Base-by-base conservation (phyloP, 768 basidiomycete species). In the Leccinellum rugosiceps region DNA sequence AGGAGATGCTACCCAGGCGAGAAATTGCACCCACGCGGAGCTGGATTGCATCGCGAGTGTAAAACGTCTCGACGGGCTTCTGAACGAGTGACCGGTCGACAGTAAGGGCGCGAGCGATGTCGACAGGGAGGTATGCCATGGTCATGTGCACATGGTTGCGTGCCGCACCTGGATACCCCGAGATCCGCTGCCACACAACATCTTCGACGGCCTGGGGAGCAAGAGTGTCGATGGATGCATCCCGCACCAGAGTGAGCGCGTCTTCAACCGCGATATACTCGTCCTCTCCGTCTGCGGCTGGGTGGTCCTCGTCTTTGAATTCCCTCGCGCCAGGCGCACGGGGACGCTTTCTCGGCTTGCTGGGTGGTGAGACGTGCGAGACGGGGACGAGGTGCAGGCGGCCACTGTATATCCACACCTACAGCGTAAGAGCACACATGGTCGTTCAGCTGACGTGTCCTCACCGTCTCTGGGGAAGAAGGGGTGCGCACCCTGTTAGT, bases 361-460 rank as follows among this genome's bases (percentile, higher is more conserved):
- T 84, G 46, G 80, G 78, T 58, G 80, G 76, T 65, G 94, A 96
- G 41, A 84, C 68, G 67, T 92, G 82, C 71, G 79, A 78, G 71
- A 94, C 81, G 48, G 94, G 92, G 50, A 98, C 78, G 57, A 99
- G 83, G 72, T 98, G 95, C 15, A 98, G 78, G 64, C 83, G 85
- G 49, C 84, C 88, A 66, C 77, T 76, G 75, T 89, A 79, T 68
- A 98, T 88, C 95, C 95, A 98, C 68, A 98, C 88, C 94, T 97
- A 47, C 32, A 60, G 53, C n/a, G 75, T 72, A 65, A 68, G 49
- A 68, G 59, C 32, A 57, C 60, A 64, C 58, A 51, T 59, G 57
- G 62, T 72, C 56, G 69, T 72, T 70, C 54, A 69, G 65, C 55
- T 66, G 63, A 62, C 55, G 65, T 19, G 55, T 63, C 67, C 70